A percentile compares a stretch with the other conserved stretches of the same genome.
These are phyloP conservation scores for Xylaria sp. DNA, from an alignment of 2,329 filamentous ascomycete genomes.

Conservation along the genomic window DNA sequence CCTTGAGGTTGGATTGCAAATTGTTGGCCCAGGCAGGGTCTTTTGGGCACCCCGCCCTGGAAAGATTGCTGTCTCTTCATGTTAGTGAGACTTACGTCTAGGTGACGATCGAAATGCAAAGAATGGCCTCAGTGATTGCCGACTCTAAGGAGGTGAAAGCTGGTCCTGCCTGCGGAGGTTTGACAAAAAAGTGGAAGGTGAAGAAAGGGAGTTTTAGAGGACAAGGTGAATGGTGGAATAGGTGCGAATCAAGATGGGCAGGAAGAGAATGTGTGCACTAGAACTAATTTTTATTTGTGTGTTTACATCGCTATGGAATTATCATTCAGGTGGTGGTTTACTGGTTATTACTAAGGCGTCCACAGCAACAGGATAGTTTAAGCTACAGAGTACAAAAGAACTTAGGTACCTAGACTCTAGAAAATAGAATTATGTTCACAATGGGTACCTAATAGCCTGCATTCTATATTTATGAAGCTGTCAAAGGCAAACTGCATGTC, in stretches of 20 bases:
- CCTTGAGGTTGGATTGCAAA: background rate
- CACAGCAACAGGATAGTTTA: background rate
- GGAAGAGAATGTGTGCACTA: background rate
- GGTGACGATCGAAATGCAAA: background rate
- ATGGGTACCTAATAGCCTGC: background rate
- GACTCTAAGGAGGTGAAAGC: background rate
- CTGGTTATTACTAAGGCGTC: background rate
- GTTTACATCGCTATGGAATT: background rate
- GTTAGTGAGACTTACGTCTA: background rate
- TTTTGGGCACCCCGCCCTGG: background rate
- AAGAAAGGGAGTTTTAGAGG: background rate
- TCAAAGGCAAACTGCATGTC: slow-evolving; percentile 26
- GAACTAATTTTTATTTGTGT: background rate
- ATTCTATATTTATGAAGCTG: background rate
- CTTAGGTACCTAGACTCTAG: background rate
- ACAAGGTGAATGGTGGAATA: background rate
- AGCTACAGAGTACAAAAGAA: background rate
- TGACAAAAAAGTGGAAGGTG: background rate
- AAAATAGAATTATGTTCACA: background rate
- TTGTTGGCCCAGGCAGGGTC: background rate
- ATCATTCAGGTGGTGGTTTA: background rate
- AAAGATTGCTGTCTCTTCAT: slow-evolving; percentile 15
- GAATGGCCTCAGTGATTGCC: background rate
- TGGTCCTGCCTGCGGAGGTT: background rate
- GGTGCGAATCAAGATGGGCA: background rate